A percentile compares a stretch with the other conserved stretches of the same genome.
phyloP scores from a whole-genome alignment of 805 yeast genomes.

The Cyberlindnera petersonii region DNA sequence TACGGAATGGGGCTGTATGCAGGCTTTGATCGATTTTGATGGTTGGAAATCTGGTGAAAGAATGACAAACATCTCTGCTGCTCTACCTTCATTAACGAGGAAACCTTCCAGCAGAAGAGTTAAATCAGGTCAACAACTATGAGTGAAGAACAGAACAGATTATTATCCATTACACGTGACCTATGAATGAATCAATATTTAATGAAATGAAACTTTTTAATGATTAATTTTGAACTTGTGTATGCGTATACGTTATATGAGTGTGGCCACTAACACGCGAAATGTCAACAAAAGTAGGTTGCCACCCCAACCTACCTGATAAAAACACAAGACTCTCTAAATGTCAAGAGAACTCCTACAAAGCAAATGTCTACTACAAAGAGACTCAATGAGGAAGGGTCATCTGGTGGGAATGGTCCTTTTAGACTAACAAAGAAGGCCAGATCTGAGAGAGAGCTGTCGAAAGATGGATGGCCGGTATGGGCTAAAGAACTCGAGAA shows the following conservation, averaged over 20 bases:
- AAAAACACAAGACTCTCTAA: no score
- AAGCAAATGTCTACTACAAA: no score
- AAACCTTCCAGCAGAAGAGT: constrained; percentile 15
- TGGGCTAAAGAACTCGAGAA: constrained; percentile 40
- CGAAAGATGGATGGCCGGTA: constrained; percentile 22
- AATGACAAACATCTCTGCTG: constrained; percentile 35
- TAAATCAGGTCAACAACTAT: background rate
- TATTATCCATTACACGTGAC: no score
- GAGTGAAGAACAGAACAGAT: no score
- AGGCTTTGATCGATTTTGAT: constrained; percentile 91
- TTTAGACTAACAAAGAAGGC: constrained; percentile 4
- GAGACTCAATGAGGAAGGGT: background rate
- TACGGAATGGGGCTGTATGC: constrained; percentile 99
- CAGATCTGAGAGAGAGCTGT: background rate
- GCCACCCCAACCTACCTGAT: no score
- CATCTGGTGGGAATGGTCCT: background rate
- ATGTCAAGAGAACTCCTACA: no score
- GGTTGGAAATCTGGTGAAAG: constrained; percentile 67
- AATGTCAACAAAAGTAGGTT: no score
- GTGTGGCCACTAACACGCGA: no score
- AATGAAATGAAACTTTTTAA: no score
- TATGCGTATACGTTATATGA: no score
- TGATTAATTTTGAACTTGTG: no score
- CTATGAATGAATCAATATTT: no score
- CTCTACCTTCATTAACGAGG: constrained; percentile 25